These are phyloP conservation scores for Solioccasus polychromus DNA, from an alignment of 768 basidiomycete genomes.

Conservation along the genomic window DNA sequence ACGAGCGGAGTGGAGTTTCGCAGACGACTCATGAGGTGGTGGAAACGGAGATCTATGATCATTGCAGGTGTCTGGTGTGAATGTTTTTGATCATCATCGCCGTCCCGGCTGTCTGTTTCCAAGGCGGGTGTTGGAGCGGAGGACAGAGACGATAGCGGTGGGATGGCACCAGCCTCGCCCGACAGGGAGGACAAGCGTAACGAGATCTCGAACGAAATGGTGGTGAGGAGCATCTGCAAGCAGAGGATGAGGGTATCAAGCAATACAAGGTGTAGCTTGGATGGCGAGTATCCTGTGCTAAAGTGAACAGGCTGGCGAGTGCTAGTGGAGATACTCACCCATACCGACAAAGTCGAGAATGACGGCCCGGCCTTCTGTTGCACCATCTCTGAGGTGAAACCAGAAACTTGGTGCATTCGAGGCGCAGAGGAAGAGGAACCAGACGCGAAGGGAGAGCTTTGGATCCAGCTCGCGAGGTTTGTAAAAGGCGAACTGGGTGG, in stretches of 20 bases:
- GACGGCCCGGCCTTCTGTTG: constrained; percentile 56
- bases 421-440: constrained; percentile 54
- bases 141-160: constrained; percentile 23
- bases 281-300: constrained; percentile 53
- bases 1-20: constrained; percentile 48
- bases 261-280: constrained; percentile 58
- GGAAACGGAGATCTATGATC: constrained; percentile 62
- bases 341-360: constrained; percentile 79
- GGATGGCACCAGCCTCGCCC: constrained; percentile 38
- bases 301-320: constrained; percentile 8
- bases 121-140: constrained; percentile 23
- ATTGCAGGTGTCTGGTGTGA: constrained; percentile 35
- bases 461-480: constrained; percentile 67
- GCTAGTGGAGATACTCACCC: constrained; percentile 43
- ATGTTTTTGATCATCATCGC: constrained; percentile 18
- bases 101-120: constrained; percentile 20
- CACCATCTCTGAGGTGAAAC: constrained; percentile 53
- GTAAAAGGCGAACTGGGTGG: constrained; percentile 63
- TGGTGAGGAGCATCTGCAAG: constrained; percentile 64
- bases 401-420: constrained; percentile 61
- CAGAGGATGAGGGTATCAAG: constrained; percentile 67
- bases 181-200: constrained; percentile 37
- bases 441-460: constrained; percentile 64
- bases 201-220: constrained; percentile 65
- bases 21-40: constrained; percentile 53